Base-by-base conservation (phyloP, 768 basidiomycete species). In the Auricularia sp. region DNA sequence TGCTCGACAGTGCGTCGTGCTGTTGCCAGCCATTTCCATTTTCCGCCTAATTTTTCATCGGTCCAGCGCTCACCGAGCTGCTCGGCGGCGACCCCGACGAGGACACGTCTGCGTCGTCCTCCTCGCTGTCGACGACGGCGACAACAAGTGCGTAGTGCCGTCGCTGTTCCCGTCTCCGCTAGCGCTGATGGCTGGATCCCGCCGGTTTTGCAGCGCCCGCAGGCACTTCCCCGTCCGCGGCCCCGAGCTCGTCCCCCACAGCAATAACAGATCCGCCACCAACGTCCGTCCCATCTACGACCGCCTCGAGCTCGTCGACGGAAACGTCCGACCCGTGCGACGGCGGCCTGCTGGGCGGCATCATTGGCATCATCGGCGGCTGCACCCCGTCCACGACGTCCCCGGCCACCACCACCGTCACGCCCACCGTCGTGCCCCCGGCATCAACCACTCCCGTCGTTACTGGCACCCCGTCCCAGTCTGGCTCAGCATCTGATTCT, bases 221-320 rank as follows among this genome's bases (percentile, higher is more conserved):
- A 29, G 29, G 29, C 29, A 29, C 29, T 29, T 29, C 29, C 29
- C 29, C 29, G 29, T 29, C 47, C 2, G 36, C 21, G 8, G 62
- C n/a, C 29, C 35, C 65, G 43, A 62, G 35, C 33, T 61, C 58
- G 56, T 35, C 44, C 63, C 64, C 54, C 12, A 54, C 39, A 14
- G 39, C 53, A n/a, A 53, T 23, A 8, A 14, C 63, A 56, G 63
- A 64, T 34, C 3, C 21, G 47, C 43, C 66, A 14, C 36, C 59
- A 29, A 51, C 67, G 12, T 61, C 70, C 7, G 59, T n/a, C 42
- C 23, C 62, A 33, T 16, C 62, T 53, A 18, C 39, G n/a, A 63
- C 62, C 43, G 21, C 36, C 47, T 62, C 60, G 60, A 62, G 11
- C 61, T 67, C 69, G 64, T 44, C 66, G n/a, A 59, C 63, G 44